Evolutionary conservation across 768 basidiomycete species (phyloP).

Genomic region (Suillus fuscotomentosus): DNA sequence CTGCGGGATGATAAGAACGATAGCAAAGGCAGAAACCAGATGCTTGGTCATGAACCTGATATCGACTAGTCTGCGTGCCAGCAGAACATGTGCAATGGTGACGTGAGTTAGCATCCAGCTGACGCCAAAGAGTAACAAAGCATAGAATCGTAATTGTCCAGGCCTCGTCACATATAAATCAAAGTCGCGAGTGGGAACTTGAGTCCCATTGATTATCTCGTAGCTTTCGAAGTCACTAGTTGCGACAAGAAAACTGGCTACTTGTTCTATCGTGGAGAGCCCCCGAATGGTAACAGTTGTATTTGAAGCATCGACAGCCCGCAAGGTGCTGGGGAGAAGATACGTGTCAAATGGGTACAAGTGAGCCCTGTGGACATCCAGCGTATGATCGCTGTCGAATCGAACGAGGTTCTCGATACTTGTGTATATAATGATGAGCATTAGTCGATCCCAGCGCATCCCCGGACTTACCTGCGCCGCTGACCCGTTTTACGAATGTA

Average conservation of each 20-base stretch:
- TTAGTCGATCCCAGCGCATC: background rate
- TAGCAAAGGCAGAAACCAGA: conserved; percentile 38
- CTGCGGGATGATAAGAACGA: conserved; percentile 47
- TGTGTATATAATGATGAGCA: background rate
- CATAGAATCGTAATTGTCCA: conserved; percentile 41
- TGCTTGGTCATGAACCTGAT: conserved; percentile 35
- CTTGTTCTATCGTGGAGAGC: conserved; percentile 41
- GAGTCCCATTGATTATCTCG: conserved; percentile 19
- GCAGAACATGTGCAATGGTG: conserved; percentile 42
- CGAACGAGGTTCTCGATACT: conserved; percentile 56
- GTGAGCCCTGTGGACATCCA: conserved; percentile 53
- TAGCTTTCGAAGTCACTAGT: conserved; percentile 41
- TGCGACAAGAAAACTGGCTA: conserved; percentile 45
- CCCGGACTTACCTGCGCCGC: conserved; percentile 38
- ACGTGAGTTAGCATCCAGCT: conserved; percentile 58
- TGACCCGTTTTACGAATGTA: conserved; percentile 38
- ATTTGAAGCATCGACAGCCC: conserved; percentile 35
- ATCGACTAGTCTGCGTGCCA: conserved; percentile 37
- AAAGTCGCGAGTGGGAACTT: conserved; percentile 39
- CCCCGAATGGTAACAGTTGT: conserved; percentile 41
- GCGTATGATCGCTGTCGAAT: conserved; percentile 55
- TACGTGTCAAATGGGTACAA: conserved; percentile 62
- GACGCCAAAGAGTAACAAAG: conserved; percentile 44
- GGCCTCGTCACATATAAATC: conserved; percentile 46
- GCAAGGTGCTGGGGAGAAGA: conserved; percentile 46